Base-by-base conservation (phyloP, 371 early-diverging fungal species). In the Quaeritorhiza haematococci region DNA sequence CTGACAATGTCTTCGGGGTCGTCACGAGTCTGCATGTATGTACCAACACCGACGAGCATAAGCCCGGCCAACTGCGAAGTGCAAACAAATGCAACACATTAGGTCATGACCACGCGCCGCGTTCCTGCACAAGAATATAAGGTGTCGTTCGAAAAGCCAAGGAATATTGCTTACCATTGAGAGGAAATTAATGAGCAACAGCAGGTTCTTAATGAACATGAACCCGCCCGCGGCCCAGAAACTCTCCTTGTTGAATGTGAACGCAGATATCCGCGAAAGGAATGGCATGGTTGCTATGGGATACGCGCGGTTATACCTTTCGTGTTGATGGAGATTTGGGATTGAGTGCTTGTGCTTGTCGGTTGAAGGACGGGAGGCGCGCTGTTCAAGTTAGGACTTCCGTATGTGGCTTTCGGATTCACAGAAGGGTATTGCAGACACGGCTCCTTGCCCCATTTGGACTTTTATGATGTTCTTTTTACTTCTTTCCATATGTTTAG, bases 141-240 rank as follows among this genome's bases (percentile, higher is more conserved):
- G n/a, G n/a, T n/a, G n/a, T n/a, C n/a, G n/a, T 10, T 38, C n/a
- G 13, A 38, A 38, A 13, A 13, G n/a, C 38, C n/a, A 38, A 38
- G 10, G 46, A 27, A 7, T 10, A 10, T n/a, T 1, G 29, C 65
- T 60, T 67, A 74, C 78, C 64, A 78, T 52, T 6, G 75, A 71
- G 32, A 78, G 55, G 58, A 78, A 78, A 65, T 78, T 78, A 70
- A 78, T 73, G 33, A 73, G 55, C 28, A 78, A 57, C 58, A 78
- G 50, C 55, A 73, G 61, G 62, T 78, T 78, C 67, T 78, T 78
- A 58, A 73, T 68, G 54, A 78, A 45, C 63, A 75, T 72, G 57
- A 78, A 78, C 33, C 71, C 68, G 24, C 68, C 61, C 13, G 72
- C 56, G 27, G 68, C 52, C 58, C 63, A 71, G 62, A 67, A 74